Conservation (phyloP, 2,329 filamentous ascomycete genomes). For the Daldinia sp. region DNA sequence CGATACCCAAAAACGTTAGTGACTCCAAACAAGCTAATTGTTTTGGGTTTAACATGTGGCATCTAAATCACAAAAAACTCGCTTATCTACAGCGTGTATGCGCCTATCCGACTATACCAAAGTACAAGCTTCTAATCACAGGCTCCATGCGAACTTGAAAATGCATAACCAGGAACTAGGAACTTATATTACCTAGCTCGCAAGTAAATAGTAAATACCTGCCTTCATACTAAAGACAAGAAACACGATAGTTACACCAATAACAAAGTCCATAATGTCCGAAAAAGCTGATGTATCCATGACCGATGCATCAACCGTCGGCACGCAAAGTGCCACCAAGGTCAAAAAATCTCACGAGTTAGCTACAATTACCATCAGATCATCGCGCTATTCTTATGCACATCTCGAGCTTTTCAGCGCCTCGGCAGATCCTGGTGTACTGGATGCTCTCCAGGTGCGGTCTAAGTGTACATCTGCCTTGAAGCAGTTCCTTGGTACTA, state of each 20-base stretch:
- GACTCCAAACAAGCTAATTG: background rate
- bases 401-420: slow-evolving; percentile 59
- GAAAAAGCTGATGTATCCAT: slow-evolving; percentile 41
- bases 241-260: background rate
- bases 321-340: slow-evolving; percentile 32
- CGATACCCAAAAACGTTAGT: no score
- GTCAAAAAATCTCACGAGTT: slow-evolving; percentile 57
- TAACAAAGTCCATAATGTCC: slow-evolving; percentile 1
- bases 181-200: no score
- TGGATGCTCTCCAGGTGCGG: slow-evolving; percentile 70
- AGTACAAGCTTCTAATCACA: no score
- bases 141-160: background rate
- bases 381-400: slow-evolving; percentile 64
- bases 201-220: background rate
- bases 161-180: background rate
- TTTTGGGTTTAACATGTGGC: background rate
- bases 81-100: background rate
- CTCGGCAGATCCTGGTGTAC: slow-evolving; percentile 32
- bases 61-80: no score
- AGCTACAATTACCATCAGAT: slow-evolving; percentile 59
- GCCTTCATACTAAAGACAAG: background rate
- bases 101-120: background rate
- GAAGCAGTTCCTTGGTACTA: slow-evolving; percentile 73
- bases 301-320: slow-evolving; percentile 18
- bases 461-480: slow-evolving; percentile 71